Base-by-base conservation (phyloP, 2,329 filamentous ascomycete species). In the Talaromyces islandicus region DNA sequence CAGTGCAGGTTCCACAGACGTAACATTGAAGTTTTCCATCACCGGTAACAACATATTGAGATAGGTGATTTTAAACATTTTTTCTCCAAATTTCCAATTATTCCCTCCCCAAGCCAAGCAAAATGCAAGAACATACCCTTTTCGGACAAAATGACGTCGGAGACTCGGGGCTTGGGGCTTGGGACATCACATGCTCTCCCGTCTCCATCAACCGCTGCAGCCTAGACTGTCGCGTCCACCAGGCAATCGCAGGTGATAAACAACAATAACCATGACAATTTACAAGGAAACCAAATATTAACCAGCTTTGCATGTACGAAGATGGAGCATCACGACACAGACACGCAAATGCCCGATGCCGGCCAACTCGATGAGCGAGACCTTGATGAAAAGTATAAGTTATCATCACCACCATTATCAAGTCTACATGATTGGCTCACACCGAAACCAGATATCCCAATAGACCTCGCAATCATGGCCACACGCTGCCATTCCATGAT, bases 401-500 rank as follows among this genome's bases (percentile, higher is more conserved):
- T n/a, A 9, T 38, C 41, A 38, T 14, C 10, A 25, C 32, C 12
- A 10, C 9, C 11, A 24, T 35, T 12, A 56, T 56, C 14, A 6
- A 17, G 12, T 19, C 14, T n/a, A 35, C 17, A 32, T 60, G 4
- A 46, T 46, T 46, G 43, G 43, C 54, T 51, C 35, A 35, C 43
- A 27, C 30, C 2, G 21, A 14, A n/a, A 10, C 17, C 7, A 91
- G 88, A 70, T 95, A 90, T 70, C 91, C 92, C 2, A 87, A 91
- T 68, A 85, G 92, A 3, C 94, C 94, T 3, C 84, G 80, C 63
- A 99, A 97, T 66, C 85, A 89, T 66, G 86, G 86, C 43, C 85
- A 85, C 63, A 97, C 93, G 0, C 78, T 95, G 10, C 85, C 86
- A 5, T 99, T 99, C 70, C 88, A 91, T 62, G 87, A 90, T 4